These are phyloP conservation scores for Leptoxyphium fumago DNA, from an alignment of 2,329 filamentous ascomycete genomes.

Conservation along the genomic window DNA sequence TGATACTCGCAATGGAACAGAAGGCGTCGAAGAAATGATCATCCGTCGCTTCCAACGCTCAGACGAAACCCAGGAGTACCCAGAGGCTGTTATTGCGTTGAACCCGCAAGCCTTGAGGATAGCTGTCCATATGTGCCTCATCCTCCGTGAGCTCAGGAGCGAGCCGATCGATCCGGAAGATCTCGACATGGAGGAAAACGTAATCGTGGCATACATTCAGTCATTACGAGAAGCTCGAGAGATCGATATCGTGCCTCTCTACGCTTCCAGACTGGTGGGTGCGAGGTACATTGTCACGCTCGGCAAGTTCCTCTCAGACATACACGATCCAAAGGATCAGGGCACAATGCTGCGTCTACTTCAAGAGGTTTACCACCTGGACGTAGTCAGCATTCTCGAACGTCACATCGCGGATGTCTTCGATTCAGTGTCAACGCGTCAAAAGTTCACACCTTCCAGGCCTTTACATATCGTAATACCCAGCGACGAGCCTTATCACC, in stretches of 20 bases:
- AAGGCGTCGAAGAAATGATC: slow-evolving; percentile 9
- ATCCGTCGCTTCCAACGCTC: slow-evolving; percentile 8
- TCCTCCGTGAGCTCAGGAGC: slow-evolving; percentile 43
- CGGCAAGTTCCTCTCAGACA: slow-evolving; percentile 59
- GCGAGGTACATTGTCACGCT: slow-evolving; percentile 55
- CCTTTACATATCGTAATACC: slow-evolving; percentile 36
- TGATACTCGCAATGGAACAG: slow-evolving; percentile 12
- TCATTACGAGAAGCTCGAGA: slow-evolving; percentile 59
- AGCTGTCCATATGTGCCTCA: slow-evolving; percentile 42
- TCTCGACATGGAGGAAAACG: slow-evolving; percentile 50
- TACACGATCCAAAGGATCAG: slow-evolving; percentile 52
- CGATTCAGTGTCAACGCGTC: slow-evolving; percentile 3
- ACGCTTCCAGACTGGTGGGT: slow-evolving; percentile 62
- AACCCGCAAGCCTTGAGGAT: slow-evolving; percentile 31
- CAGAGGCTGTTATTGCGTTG: slow-evolving; percentile 21
- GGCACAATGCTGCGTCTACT: slow-evolving; percentile 59
- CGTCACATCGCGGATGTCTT: slow-evolving; percentile 39
- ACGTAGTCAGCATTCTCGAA: slow-evolving; percentile 58
- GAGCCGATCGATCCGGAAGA: slow-evolving; percentile 29
- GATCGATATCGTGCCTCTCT: slow-evolving; percentile 69
- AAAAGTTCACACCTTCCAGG: background rate
- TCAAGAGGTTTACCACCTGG: slow-evolving; percentile 51
- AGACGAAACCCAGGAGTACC: slow-evolving; percentile 1
- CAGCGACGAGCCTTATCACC: slow-evolving; percentile 31
- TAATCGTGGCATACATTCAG: slow-evolving; percentile 69